Evolutionary conservation across 495 filamentous ascomycete species (phyloP), one percentile per base, ranked within the genome.

Genomic region (Penicillium maclennaniae): DNA sequence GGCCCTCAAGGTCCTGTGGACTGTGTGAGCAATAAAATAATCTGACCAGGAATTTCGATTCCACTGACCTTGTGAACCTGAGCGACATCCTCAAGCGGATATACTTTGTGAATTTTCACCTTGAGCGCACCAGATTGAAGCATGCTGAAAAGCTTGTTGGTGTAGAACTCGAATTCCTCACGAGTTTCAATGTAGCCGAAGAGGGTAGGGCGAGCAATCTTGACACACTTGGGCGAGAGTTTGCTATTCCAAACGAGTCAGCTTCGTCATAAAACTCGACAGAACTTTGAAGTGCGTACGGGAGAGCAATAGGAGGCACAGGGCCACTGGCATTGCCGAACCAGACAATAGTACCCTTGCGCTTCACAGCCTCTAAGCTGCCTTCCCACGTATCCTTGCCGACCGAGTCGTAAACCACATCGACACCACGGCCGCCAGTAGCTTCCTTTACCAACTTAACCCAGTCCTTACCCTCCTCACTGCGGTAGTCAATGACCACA

Each of bases 311-410:
- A 4, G 92, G 91, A 40, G 83, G 83, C 5, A 95, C 89, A 6
- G 86, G 77, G 9, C 93, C 93, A 59, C 83, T 87, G 19, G 92
- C 87, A 72, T 96, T 97, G 28, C 93, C 93, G 75, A 92, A 97
- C 59, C 79, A 85, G 21, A 90, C 79, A 53, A 98, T 64, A n/a
- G 79, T 86, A 23, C 93, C 93, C 73, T 96, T 96, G 59, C 86
- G 73, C 60, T 82, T 87, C 17, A 95, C 71, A 54, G 82, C 83
- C 49, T 91, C 86, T 62, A 98, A 66, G 67, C 87, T 87, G 26
- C 81, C 73, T 53, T 97, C 91, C 76, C 95, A 96, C 0, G 93
- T 97, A 47, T 79, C 77, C 74, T 87, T 87, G 8, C 93, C 93
- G 16, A 96, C 90, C 17, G 87, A 86, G 68, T 98, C 93, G 69